Evolutionary conservation across 2,329 filamentous ascomycete genomes (phyloP), one percentile per base, ranked within the genome.

Genomic region (Colletotrichum tanaceti): DNA sequence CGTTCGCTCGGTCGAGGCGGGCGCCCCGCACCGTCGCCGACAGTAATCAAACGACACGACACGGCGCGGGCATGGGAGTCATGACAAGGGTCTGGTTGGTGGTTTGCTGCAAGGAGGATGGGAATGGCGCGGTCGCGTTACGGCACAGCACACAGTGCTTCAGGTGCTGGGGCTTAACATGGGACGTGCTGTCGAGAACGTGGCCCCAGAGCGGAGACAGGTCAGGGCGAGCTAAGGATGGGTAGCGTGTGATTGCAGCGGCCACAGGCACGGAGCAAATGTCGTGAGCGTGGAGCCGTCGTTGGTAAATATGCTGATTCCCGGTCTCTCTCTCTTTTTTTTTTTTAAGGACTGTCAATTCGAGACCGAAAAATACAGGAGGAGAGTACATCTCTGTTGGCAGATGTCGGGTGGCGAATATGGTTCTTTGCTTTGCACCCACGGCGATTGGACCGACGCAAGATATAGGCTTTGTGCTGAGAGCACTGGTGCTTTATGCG

Each of bases 101-200:
- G 41, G 58, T 60, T 54, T 60, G 50, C 38, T 47, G 38, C 22
- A 49, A 52, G 55, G 44, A 54, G 62, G 49, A 68, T 68, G 49
- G 57, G 43, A 58, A 63, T 28, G 60, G 41, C 49, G 61, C 65
- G 18, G 61, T 59, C 65, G 35, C 49, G 65, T 65, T 65, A 61
- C 61, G 65, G 65, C 65, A 68, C 61, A 59, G 65, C 61, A 59
- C 60, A 68, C 61, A 65, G 65, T 68, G 65, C 61, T 65, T 39
- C 52, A 49, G 52, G 60, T 39, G 43, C 58, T 63, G 50, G 64
- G 50, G 53, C 60, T 68, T 53, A 46, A 58, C 59, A 64, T 68
- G 60, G 65, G 65, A 58, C 65, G 60, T 68, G 59, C 65, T 68
- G 65, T 68, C 61, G 65, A 68, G 61, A 68, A 65, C 65, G 66